Base-by-base conservation (phyloP, 2,329 filamentous ascomycete genomes). In the Acrodontium crateriforme region DNA sequence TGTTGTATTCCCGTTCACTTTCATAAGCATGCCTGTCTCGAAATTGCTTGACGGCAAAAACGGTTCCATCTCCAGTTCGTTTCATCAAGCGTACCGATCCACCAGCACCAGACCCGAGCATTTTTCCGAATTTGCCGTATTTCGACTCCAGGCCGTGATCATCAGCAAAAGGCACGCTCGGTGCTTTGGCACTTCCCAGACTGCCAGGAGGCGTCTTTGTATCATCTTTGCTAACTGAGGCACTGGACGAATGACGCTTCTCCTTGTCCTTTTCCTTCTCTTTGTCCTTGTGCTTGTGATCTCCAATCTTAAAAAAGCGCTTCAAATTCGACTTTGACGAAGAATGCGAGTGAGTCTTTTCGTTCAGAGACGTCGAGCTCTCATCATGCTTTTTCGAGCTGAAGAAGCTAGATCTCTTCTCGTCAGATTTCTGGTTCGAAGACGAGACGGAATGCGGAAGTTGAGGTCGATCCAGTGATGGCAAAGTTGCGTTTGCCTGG, bases 11-110 rank as follows among this genome's bases (percentile, higher is more conserved):
- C 46, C 81, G 83, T 50, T 94, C 80, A 2, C 78, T 82, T 56
- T 98, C 89, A 56, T 94, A 93, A 0, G 79, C 75, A 55, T 98
- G 87, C 18, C 83, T 74, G 30, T 87, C 75, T 29, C 89, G 69
- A 58, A 98, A 98, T 50, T 98, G 87, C 56, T 98, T 98, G 29
- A 95, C 89, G 1, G 89, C 89, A 55, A 98, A 98, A 0, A 91
- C 89, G 5, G 82, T 83, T 15, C 79, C 79, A 49, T 98, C 89
- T 38, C 82, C 85, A 47, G 76, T 87, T 36, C 89, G 73, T 61
- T 89, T 94, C 76, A 98, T 83, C 27, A 98, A 59, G 39, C 87
- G 73, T 10, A 98, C 89, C 0, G 87, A 95, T 15, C 89, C 89
- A 27, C 89, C 89, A 16, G 89, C 89, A 15, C 89, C 89, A 16